A percentile compares a stretch with the other conserved stretches of the same genome.
Evolutionary conservation across 352 stramenopile genomes (phyloP).

Genomic region (Pythium aristosporum): DNA sequence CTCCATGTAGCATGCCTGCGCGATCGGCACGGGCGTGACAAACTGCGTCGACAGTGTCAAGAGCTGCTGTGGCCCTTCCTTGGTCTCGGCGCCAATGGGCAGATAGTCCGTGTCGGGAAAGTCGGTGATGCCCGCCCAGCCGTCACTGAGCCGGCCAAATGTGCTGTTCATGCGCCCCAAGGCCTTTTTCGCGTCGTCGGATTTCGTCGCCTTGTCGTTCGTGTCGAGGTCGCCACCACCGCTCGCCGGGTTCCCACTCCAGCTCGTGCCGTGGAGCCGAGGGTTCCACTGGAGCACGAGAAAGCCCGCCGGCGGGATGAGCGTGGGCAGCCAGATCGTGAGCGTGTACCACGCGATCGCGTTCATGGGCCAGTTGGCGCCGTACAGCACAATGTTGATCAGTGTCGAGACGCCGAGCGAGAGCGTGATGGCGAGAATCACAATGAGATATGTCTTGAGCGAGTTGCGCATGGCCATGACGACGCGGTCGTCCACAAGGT

Average conservation of each 20-base stretch:
- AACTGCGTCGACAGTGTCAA: constrained; percentile 76
- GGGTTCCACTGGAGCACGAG: constrained; percentile 86
- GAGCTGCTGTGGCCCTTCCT: constrained; percentile 66
- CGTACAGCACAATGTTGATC: constrained; percentile 69
- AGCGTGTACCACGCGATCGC: constrained; percentile 80
- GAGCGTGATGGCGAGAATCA: constrained; percentile 73
- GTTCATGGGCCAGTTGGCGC: constrained; percentile 60
- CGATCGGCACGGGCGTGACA: constrained; percentile 52
- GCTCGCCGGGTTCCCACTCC: constrained; percentile 19
- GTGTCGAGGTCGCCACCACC: constrained; percentile 8
- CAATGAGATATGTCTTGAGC: constrained; percentile 70
- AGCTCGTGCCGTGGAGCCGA: constrained; percentile 69
- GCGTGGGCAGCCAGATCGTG: constrained; percentile 72
- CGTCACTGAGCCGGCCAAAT: constrained; percentile 47
- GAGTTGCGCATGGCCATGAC: constrained; percentile 77
- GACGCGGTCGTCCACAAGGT: constrained; percentile 73
- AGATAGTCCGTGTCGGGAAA: constrained; percentile 78
- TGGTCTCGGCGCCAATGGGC: constrained; percentile 54
- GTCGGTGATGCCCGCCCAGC: constrained; percentile 64
- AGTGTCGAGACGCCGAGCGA: constrained; percentile 59
- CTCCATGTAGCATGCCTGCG: constrained; percentile 76
- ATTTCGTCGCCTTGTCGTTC: constrained; percentile 31
- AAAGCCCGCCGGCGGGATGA: constrained; percentile 75
- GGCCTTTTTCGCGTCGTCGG: constrained; percentile 33
- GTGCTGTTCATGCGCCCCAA: constrained; percentile 26